Evolutionary conservation across 768 basidiomycete species (phyloP).

Genomic region (Cystofilobasidium macerans): DNA sequence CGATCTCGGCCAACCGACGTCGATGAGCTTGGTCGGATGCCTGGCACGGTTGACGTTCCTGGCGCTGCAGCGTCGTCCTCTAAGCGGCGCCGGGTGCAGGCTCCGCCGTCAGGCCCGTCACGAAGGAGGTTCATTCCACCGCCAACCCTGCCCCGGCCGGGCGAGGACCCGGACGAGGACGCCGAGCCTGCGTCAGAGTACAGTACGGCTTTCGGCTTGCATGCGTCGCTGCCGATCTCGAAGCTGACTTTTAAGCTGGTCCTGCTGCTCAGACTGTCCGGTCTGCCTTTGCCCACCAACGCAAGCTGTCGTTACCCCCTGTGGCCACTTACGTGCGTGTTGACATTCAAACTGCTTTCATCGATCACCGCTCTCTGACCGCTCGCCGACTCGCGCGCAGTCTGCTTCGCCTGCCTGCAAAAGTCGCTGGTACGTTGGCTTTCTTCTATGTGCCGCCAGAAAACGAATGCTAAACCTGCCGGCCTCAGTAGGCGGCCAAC

Average conservation of each 20-base stretch:
- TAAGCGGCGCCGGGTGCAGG: background rate
- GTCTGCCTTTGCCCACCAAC: slow-evolving; percentile 67
- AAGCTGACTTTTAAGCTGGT: background rate
- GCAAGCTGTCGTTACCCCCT: slow-evolving; percentile 65
- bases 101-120: background rate
- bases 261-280: slow-evolving; percentile 44
- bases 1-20: background rate
- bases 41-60: background rate
- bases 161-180: background rate
- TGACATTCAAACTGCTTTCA: background rate
- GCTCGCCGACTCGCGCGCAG: background rate
- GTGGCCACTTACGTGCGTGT: slow-evolving; percentile 51
- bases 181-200: background rate
- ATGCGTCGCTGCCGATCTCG: background rate
- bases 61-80: background rate
- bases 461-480: background rate
- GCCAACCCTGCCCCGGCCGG: background rate
- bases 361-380: background rate
- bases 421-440: background rate
- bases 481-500: background rate
- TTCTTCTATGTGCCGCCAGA: background rate
- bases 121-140: background rate
- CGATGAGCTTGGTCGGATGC: background rate
- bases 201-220: background rate
- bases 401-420: slow-evolving; percentile 10